Base-by-base conservation (phyloP, 495 filamentous ascomycete genomes). In the Daldinia caldariorum region DNA sequence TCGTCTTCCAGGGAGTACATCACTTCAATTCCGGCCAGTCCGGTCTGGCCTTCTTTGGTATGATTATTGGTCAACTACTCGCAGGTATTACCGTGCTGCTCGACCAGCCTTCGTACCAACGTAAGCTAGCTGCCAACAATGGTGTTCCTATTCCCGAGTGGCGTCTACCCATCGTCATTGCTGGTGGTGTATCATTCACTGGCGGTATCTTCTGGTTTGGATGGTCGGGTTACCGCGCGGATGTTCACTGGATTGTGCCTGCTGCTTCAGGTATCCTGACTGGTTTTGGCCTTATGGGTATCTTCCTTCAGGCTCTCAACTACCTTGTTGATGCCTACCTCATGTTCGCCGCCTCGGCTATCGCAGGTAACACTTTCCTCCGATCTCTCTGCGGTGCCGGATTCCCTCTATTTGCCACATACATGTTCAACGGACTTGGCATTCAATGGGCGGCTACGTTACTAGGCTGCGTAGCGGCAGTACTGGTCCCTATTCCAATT, bases 251-350 rank as follows among this genome's bases (percentile, higher is more conserved):
- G 93, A 91, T 93, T 67, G 90, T 89, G 1, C 93, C 93, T 3
- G 91, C 91, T 0, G 80, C 92, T 1, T 90, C 89, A 5, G 93
- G 93, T 31, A 70, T 85, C 41, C 79, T 84, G 34, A 82, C 80
- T 14, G 87, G 86, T 14, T 85, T 88, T 56, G 86, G 87, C 3
- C 82, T 97, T 1, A 83, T 94, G 73, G 84, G 88, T 49, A 94
- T 97, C 77, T 96, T 96, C 84, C 83, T 97, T 10, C 92, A 94
- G 76, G 80, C 89, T 4, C 84, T 96, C 59, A 96, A 95, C 77
- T 97, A 97, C 77, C 84, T 97, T 34, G 90, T 96, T 59, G 93
- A 96, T 73, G 88, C 93, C 9, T 95, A 96, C 76, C 88, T 96
- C 63, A 93, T 94, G 83, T 91, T 94, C 61, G 93, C 93, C 12